phyloP scores from a whole-genome alignment of 108 stramenopile species.

The Parmales sp. region DNA sequence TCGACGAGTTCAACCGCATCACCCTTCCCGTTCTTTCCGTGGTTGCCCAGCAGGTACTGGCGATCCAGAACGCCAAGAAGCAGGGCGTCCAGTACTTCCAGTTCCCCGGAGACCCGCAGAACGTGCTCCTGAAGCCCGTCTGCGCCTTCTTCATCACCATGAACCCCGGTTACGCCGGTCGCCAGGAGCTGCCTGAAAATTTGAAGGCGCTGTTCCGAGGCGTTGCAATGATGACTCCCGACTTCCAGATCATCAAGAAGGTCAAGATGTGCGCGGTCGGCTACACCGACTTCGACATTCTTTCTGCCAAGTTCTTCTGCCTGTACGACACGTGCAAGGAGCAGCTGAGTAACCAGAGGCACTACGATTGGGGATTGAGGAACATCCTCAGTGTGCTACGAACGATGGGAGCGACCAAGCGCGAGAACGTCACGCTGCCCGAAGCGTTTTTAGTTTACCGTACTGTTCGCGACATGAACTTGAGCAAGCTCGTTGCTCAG shows the following conservation, averaged over 20 bases:
- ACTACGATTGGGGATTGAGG: slow-evolving; percentile 83
- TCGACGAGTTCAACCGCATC: slow-evolving; percentile 90
- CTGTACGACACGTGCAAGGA: slow-evolving; percentile 78
- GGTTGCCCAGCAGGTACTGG: slow-evolving; percentile 80
- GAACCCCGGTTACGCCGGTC: slow-evolving; percentile 88
- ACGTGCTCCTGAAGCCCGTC: slow-evolving; percentile 59
- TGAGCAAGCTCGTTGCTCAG: slow-evolving; percentile 79
- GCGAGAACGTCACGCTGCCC: slow-evolving; percentile 55
- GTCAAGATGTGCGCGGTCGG: slow-evolving; percentile 86
- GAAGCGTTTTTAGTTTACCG: slow-evolving; percentile 75
- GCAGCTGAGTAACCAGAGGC: slow-evolving; percentile 75
- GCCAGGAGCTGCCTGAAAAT: slow-evolving; percentile 85
- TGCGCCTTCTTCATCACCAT: slow-evolving; percentile 88
- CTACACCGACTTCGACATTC: slow-evolving; percentile 63
- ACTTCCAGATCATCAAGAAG: slow-evolving; percentile 87
- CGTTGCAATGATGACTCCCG: slow-evolving; percentile 87
- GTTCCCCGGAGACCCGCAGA: slow-evolving; percentile 84
- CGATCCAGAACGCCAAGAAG: slow-evolving; percentile 82
- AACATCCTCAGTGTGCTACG: slow-evolving; percentile 81
- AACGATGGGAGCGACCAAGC: slow-evolving; percentile 76
- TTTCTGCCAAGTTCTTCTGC: slow-evolving; percentile 74
- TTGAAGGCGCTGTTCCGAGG: slow-evolving; percentile 84
- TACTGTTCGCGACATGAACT: slow-evolving; percentile 83
- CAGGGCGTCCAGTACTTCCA: slow-evolving; percentile 58
- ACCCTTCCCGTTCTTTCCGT: slow-evolving; percentile 79